Evolutionary conservation across 2,329 filamentous ascomycete species (phyloP).

Genomic region (Coniella lustricola): DNA sequence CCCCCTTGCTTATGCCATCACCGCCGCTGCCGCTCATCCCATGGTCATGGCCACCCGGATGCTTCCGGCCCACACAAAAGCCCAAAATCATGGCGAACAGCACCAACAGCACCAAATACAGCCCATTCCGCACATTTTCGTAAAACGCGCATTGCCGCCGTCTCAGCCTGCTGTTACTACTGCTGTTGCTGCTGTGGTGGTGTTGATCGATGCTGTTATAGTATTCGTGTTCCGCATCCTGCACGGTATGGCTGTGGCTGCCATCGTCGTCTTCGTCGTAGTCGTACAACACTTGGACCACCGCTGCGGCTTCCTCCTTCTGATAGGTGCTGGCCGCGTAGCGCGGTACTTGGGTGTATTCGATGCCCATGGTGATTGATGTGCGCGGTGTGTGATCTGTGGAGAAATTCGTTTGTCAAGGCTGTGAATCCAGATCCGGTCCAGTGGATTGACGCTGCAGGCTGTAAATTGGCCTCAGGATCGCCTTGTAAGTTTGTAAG

Average conservation of each 20-base stretch:
- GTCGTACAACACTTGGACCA: neutral
- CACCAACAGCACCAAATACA: neutral
- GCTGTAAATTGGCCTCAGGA: too few relatives aligned
- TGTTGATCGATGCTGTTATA: neutral
- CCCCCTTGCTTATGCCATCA: neutral
- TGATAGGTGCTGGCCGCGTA: too few relatives aligned
- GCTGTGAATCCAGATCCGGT: too few relatives aligned
- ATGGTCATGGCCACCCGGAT: constrained; percentile 2
- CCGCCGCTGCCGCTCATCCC: neutral
- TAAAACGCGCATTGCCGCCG: neutral
- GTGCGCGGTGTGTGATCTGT: too few relatives aligned
- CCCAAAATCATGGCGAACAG: constrained; percentile 4
- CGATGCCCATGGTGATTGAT: neutral
- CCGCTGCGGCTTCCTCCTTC: neutral
- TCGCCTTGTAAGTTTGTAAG: too few relatives aligned
- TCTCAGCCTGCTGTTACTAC: neutral
- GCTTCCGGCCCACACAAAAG: constrained; percentile 5
- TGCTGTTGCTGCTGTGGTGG: neutral
- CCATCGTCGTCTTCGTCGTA: neutral
- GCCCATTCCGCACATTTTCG: neutral
- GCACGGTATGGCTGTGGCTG: neutral
- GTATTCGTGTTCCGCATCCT: too few relatives aligned
- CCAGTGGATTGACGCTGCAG: too few relatives aligned
- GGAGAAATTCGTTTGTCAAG: too few relatives aligned
- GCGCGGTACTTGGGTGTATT: neutral